Evolutionary conservation across 2,329 filamentous ascomycete species (phyloP).

Genomic region (Pseudofabraea citricarpa): DNA sequence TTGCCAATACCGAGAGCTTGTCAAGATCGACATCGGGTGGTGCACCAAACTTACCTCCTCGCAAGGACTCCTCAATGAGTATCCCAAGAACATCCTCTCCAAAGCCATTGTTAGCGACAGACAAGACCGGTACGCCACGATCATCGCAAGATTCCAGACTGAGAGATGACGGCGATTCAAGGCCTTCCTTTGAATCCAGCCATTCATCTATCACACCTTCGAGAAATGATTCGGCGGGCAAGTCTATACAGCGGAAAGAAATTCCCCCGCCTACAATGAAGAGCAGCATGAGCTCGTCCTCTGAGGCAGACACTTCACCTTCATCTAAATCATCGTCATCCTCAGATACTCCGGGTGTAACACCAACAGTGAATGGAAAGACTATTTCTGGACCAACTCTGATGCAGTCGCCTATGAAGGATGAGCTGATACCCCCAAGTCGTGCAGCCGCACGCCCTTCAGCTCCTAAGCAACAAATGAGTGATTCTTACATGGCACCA

Average conservation of each 20-base stretch:
- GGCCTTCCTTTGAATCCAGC: slow-evolving; percentile 31
- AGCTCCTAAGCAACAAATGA: slow-evolving; percentile 35
- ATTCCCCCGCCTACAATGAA: slow-evolving; percentile 27
- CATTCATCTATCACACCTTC: slow-evolving; percentile 35
- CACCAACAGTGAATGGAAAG: slow-evolving; percentile 27
- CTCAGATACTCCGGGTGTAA: slow-evolving; percentile 23
- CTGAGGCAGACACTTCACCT: slow-evolving; percentile 24
- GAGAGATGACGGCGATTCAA: slow-evolving; percentile 48
- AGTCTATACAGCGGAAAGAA: slow-evolving; percentile 60
- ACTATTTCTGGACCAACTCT: slow-evolving; percentile 23
- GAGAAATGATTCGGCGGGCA: slow-evolving; percentile 54
- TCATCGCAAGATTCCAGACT: slow-evolving; percentile 55
- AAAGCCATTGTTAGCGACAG: slow-evolving; percentile 21
- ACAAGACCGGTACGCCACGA: slow-evolving; percentile 40
- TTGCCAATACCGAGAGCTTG: slow-evolving; percentile 19
- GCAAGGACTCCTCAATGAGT: slow-evolving; percentile 15
- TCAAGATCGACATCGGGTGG: slow-evolving; percentile 33
- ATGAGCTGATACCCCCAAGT: slow-evolving; percentile 20
- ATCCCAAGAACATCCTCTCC: slow-evolving; percentile 19
- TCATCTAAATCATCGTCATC: slow-evolving; percentile 27
- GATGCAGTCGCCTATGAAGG: slow-evolving; percentile 18
- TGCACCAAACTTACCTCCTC: slow-evolving; percentile 14
- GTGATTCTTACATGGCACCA: slow-evolving; percentile 29
- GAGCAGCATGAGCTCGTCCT: slow-evolving; percentile 22
- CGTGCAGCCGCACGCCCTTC: slow-evolving; percentile 29